Percentiles rank a stretch among this genome's conserved stretches.
Evolutionary conservation across 2,329 filamentous ascomycete genomes (phyloP).

Genomic region (Colletotrichum sp.): DNA sequence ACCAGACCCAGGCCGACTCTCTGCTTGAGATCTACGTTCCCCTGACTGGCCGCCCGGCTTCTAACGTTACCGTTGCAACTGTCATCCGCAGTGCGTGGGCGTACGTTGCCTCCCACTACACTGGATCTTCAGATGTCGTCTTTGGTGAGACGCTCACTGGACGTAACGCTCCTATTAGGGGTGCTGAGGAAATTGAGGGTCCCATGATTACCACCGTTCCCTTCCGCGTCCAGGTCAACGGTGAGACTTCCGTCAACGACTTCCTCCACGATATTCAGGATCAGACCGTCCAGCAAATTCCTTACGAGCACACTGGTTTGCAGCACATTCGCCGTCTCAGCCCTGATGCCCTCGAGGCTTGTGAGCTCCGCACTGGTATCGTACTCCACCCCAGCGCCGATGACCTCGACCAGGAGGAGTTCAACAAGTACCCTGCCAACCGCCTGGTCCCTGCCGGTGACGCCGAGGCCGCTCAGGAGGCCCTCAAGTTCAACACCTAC

Average conservation of each 20-base stretch:
- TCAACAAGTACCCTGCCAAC: conserved; percentile 45
- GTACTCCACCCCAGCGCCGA: conserved; percentile 55
- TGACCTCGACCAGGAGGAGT: conserved; percentile 31
- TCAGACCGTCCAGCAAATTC: conserved; percentile 61
- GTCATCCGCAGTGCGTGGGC: conserved; percentile 66
- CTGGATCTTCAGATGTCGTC: conserved; percentile 56
- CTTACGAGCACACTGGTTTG: conserved; percentile 68
- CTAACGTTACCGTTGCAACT: conserved; percentile 57
- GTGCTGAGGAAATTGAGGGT: conserved; percentile 60
- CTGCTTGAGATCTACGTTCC: conserved; percentile 58
- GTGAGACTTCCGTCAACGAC: conserved; percentile 46
- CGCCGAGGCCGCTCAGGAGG: conserved; percentile 62
- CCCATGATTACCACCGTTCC: conserved; percentile 68
- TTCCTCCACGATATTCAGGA: conserved; percentile 64
- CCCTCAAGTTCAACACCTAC: conserved; percentile 64
- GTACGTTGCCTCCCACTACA: conserved; percentile 58
- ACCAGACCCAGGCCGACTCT: conserved; percentile 57
- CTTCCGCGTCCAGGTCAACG: conserved; percentile 52
- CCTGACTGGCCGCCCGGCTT: conserved; percentile 33
- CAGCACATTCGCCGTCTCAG: conserved; percentile 65
- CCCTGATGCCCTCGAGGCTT: conserved; percentile 58
- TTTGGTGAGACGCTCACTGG: conserved; percentile 67
- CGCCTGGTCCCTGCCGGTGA: conserved; percentile 61
- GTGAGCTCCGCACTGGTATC: conserved; percentile 59
- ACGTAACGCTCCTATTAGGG: conserved; percentile 53